phyloP scores from a whole-genome alignment of 345 rosid genomes.

The Salix koriyanagi region DNA sequence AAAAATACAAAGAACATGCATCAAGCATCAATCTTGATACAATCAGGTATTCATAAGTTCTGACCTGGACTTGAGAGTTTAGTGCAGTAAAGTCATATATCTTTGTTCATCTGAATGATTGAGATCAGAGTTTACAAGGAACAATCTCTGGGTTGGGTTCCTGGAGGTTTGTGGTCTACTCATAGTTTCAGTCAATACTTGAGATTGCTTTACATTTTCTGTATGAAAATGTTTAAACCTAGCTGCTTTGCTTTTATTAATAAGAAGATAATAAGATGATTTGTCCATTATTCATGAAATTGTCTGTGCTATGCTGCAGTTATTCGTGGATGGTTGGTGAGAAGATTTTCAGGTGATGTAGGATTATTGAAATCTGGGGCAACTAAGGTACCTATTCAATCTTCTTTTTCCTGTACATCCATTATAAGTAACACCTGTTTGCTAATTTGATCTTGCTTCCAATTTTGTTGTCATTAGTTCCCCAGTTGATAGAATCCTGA shows the following conservation, averaged over 20 bases:
- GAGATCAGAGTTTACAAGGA: constrained; percentile 1
- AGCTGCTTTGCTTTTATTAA: background rate
- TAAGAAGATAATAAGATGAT: background rate
- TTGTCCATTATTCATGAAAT: background rate
- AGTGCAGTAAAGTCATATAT: background rate
- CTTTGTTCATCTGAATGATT: constrained; percentile 11
- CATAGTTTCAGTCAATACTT: background rate
- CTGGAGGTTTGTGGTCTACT: background rate
- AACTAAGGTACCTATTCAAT: constrained; percentile 43
- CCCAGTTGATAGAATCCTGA: background rate
- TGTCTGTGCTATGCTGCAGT: constrained; percentile 36
- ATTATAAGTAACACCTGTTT: background rate
- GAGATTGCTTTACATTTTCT: background rate
- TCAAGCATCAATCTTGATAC: constrained; percentile 60
- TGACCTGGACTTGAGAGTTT: background rate
- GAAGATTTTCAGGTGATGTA: constrained; percentile 83
- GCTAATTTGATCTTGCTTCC: constrained; percentile 1
- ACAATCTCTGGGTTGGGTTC: background rate
- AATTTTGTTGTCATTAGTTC: background rate
- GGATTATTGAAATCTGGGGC: constrained; percentile 54
- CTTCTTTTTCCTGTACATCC: background rate
- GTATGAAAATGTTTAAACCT: background rate
- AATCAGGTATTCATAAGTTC: constrained; percentile 53
- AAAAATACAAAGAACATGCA: constrained; percentile 40
- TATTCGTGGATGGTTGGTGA: constrained; percentile 92